These are phyloP conservation scores for Phoma herbarum DNA, from an alignment of 2,329 filamentous ascomycete genomes.

Conservation along the genomic window DNA sequence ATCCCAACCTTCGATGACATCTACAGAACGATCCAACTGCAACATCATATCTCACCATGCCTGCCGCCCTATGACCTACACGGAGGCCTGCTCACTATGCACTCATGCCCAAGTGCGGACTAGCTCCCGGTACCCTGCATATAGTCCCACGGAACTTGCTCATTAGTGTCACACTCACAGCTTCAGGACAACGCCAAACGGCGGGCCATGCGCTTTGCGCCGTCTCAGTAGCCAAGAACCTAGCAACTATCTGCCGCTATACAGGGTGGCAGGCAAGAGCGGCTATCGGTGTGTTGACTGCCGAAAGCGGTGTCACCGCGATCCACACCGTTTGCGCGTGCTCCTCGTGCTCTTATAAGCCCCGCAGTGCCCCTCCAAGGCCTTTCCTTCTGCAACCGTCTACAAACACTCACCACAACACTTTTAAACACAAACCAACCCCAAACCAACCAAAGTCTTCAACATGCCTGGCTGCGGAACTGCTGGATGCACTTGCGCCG, in stretches of 20 bases:
- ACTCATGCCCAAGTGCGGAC: constrained; percentile 13
- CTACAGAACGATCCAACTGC: constrained; percentile 3
- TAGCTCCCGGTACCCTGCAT: constrained; percentile 20
- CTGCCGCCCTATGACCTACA: constrained; percentile 14
- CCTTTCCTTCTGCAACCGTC: constrained; percentile 8
- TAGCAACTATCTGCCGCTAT: constrained; percentile 7
- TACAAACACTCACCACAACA: constrained; percentile 7
- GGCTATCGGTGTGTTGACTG: constrained; percentile 29
- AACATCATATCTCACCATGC: background rate
- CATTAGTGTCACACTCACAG: constrained; percentile 27
- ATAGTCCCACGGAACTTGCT: constrained; percentile 39
- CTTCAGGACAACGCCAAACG: constrained; percentile 19
- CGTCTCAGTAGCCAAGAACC: constrained; percentile 17
- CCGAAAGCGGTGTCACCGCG: constrained; percentile 23
- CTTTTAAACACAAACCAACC: constrained; percentile 8
- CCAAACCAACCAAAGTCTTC: constrained; percentile 20
- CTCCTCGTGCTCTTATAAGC: constrained; percentile 12
- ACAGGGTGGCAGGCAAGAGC: constrained; percentile 20
- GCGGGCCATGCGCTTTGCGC: constrained; percentile 9
- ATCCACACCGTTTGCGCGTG: constrained; percentile 3
- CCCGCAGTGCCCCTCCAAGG: constrained; percentile 16
- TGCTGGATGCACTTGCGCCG: constrained; percentile 46
- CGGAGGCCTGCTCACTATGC: constrained; percentile 19
- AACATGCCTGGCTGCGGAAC: constrained; percentile 50
- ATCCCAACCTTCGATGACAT: constrained; percentile 5